phyloP scores from a whole-genome alignment of 352 stramenopile genomes.

The Phytophthora boehmeriae region DNA sequence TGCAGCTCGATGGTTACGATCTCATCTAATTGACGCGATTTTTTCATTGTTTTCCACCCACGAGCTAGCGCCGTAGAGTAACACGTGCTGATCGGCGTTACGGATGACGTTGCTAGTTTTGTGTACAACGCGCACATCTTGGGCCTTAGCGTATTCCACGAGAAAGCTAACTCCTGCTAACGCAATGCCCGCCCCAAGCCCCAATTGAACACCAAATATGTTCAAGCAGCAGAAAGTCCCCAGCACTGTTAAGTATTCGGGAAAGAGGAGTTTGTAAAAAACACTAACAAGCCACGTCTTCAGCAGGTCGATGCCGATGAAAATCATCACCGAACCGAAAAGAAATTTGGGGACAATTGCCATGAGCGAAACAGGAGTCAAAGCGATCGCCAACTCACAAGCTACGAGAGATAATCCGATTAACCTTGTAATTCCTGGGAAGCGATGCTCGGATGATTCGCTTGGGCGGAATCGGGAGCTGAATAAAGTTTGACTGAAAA shows the following conservation, averaged over 20 bases:
- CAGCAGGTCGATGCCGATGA: conserved; percentile 97
- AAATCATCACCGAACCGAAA: conserved; percentile 96
- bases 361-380: conserved; percentile 91
- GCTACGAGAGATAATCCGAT: conserved; percentile 57
- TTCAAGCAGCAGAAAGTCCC: conserved; percentile 93
- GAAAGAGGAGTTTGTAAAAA: conserved; percentile 59
- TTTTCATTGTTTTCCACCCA: conserved; percentile 47
- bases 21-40: conserved; percentile 65
- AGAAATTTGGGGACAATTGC: conserved; percentile 95
- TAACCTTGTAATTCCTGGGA: conserved; percentile 65
- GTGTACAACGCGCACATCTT: conserved; percentile 59
- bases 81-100: conserved; percentile 62
- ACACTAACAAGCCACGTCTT: conserved; percentile 74
- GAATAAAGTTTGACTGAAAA: conserved; percentile 95
- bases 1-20: conserved; percentile 47
- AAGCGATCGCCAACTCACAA: conserved; percentile 62
- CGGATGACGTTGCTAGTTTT: conserved; percentile 73
- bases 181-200: conserved; percentile 53
- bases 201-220: conserved; percentile 90
- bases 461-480: conserved; percentile 67
- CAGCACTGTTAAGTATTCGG: conserved; percentile 92
- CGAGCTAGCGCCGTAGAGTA: conserved; percentile 71
- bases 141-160: conserved; percentile 76
- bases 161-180: conserved; percentile 80
- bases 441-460: conserved; percentile 32